Conservation (phyloP, 345 rosid genomes). For the Syzygium jambos region DNA sequence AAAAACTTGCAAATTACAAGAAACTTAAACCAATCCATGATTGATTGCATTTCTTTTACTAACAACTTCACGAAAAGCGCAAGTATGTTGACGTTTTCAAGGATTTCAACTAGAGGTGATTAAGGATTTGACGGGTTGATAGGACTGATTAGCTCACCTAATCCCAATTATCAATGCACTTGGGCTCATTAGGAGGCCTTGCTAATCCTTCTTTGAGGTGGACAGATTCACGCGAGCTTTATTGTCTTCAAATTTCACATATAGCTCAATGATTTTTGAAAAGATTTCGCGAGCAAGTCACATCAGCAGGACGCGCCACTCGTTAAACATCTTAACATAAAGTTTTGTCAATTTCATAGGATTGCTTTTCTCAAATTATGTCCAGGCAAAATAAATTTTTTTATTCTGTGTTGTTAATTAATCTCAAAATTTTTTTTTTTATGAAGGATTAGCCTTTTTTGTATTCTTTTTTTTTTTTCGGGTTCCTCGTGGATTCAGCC, state of each 20-base stretch:
- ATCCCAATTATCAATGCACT: not conserved
- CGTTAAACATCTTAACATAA: not conserved
- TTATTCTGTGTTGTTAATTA: not conserved
- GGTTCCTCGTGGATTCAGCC: not conserved
- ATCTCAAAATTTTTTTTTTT: no score
- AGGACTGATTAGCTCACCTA: not conserved
- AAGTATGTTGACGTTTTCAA: not conserved
- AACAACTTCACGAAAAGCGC: not conserved
- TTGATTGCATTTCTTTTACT: not conserved
- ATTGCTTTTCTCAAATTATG: not conserved
- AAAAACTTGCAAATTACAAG: not conserved
- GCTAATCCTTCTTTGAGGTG: not conserved
- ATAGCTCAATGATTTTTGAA: not conserved
- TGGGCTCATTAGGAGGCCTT: not conserved
- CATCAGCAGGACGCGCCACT: accelerated
- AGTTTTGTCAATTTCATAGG: not conserved
- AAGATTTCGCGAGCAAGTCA: not conserved
- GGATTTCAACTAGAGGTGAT: not conserved
- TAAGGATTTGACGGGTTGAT: no score
- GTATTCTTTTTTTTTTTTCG: no score
- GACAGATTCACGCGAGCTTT: not conserved
- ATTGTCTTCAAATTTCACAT: not conserved
- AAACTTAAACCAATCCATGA: not conserved
- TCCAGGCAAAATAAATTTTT: not conserved
- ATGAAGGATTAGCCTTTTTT: no score